Evolutionary conservation across 1,284 basidiomycete species (phyloP), one percentile per base, ranked within the genome.

Genomic region (Rhodotorula mucilaginosa): DNA sequence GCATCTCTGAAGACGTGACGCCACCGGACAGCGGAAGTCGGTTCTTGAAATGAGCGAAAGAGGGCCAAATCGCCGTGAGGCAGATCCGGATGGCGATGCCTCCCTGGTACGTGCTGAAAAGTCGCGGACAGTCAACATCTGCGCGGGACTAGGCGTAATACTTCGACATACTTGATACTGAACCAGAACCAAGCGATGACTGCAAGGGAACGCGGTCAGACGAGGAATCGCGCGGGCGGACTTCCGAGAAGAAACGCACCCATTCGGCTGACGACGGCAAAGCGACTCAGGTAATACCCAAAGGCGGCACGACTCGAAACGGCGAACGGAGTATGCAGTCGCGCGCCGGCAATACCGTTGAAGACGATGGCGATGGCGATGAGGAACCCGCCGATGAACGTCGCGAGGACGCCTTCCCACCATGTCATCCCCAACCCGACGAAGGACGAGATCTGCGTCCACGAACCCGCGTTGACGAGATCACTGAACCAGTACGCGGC

Each of bases 231-330:
- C 39, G 34, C 5, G 34, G 34, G 5, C 34, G 10, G 39, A 44
- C 39, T 2, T 44, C 39, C 39, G 10, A 44, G 39, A 44, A 44
- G 1, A 2, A 44, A 44, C 39, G 10, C 39, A 44, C 39, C 39
- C 48, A 67, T 58, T 4, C 69, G 65, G 7, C 46, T 58, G 19
- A 69, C 80, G 65, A 92, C 88, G 73, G 86, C 87, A 80, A 90
- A 90, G 78, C 89, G 79, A 16, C 74, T 77, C 54, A 91, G 85
- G 85, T 88, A 90, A 82, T 90, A 91, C 0, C 90, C 90, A 78
- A 89, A 92, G 0, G 88, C 89, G 1, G 89, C 88, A 6, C 90
- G 85, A 72, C 88, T 88, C 13, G 91, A 83, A 54, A 92, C 86
- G 0, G 90, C 88, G 79, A 91, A 92, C 1, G 74, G 74, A 0